Conservation (phyloP, 2,329 filamentous ascomycete species). For the Pseudogymnoascus sp. region DNA sequence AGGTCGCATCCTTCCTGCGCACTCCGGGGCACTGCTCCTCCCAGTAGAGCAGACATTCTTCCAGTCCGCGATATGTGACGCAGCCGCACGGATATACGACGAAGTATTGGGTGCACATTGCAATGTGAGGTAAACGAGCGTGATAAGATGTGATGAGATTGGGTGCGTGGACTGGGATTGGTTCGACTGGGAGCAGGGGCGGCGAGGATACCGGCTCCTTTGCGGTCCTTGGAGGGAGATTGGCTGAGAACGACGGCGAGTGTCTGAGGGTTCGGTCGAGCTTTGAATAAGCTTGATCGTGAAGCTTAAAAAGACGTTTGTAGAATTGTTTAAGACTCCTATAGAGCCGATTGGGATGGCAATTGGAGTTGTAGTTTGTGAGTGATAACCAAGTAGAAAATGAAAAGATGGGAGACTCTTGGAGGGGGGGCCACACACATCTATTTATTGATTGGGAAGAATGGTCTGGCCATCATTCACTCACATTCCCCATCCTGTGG, state of each 20-base stretch:
- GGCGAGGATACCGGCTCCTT: background rate
- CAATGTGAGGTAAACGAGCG: background rate
- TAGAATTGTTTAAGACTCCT: background rate
- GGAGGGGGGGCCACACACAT: background rate
- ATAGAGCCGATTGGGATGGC: background rate
- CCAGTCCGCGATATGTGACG: background rate
- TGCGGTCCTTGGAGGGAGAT: background rate
- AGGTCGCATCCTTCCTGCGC: background rate
- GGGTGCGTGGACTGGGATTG: background rate
- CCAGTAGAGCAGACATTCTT: constrained; percentile 9
- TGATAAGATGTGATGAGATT: background rate
- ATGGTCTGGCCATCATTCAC: background rate
- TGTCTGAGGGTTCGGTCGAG: background rate
- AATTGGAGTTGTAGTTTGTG: background rate
- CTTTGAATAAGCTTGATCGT: background rate
- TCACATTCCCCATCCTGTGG: background rate
- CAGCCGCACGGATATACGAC: constrained; percentile 22
- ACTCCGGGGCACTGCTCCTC: constrained; percentile 3
- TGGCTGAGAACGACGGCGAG: background rate
- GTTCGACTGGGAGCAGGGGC: background rate
- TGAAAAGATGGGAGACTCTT: background rate
- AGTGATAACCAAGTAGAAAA: background rate
- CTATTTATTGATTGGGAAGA: background rate
- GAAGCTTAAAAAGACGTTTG: background rate
- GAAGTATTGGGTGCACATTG: constrained; percentile 23